These are phyloP conservation scores for Cetradonia linearis DNA, from an alignment of 495 filamentous ascomycete genomes.

Conservation along the genomic window DNA sequence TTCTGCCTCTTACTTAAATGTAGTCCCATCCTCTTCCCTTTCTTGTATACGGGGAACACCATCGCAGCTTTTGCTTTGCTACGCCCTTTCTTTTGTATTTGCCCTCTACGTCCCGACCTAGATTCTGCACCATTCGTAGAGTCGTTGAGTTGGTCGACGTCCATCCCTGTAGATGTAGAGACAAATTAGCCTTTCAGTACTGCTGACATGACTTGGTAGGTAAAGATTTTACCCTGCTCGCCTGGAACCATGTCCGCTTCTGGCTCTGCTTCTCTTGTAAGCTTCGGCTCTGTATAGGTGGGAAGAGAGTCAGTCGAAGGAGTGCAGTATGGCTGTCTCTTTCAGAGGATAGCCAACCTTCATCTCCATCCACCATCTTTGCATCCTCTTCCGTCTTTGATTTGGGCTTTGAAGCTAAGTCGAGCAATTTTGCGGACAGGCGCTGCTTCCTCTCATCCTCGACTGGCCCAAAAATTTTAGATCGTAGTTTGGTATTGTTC, in stretches of 20 bases:
- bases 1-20: conserved; percentile 7
- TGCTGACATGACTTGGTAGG: no score
- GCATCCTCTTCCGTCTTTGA: conserved; percentile 22
- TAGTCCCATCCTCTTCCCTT: conserved; percentile 17
- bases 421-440: conserved; percentile 68
- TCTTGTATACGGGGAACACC: conserved; percentile 30
- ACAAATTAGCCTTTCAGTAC: conserved; percentile 8
- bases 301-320: not conserved
- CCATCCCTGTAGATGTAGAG: conserved; percentile 31
- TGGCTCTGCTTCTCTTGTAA: conserved; percentile 21
- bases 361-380: conserved; percentile 9
- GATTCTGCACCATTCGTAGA: conserved; percentile 21
- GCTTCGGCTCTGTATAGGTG: not conserved
- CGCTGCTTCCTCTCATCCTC: conserved; percentile 65
- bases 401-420: conserved; percentile 60
- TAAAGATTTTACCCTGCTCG: conserved; percentile 28
- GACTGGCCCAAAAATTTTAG: conserved; percentile 67
- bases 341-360: not conserved
- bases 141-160: conserved; percentile 33
- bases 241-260: conserved; percentile 21
- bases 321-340: not conserved
- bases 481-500: conserved; percentile 66
- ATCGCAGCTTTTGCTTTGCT: conserved; percentile 37
- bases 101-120: conserved; percentile 22
- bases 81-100: conserved; percentile 28